These are phyloP conservation scores for Pseudozyma tsukubaensis DNA, from an alignment of 1,284 basidiomycete species.

Conservation along the genomic window DNA sequence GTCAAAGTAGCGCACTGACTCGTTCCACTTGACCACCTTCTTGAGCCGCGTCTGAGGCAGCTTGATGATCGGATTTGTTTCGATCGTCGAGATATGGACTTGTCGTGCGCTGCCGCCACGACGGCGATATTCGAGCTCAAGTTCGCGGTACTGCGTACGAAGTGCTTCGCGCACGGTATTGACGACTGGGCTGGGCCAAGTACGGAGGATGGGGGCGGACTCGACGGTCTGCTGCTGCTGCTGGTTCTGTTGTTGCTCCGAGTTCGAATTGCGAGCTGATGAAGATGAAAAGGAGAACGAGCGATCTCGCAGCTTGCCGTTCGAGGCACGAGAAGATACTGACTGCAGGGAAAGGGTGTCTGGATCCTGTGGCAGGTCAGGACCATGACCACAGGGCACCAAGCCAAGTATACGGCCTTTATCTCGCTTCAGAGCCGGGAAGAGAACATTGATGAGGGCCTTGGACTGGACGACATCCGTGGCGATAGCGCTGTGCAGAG, in stretches of 20 bases:
- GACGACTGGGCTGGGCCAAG: conserved; percentile 34
- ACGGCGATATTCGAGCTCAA: conserved; percentile 28
- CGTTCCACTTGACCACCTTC: conserved; percentile 50
- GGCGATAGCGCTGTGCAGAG: conserved; percentile 40
- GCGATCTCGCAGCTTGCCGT: conserved; percentile 31
- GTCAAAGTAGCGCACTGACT: conserved; percentile 32
- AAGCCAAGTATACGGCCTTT: conserved; percentile 45
- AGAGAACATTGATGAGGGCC: conserved; percentile 49
- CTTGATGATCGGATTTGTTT: conserved; percentile 27
- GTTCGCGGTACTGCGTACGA: conserved; percentile 28
- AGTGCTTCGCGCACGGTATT: conserved; percentile 35
- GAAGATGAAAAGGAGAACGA: conserved; percentile 17
- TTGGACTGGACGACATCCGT: conserved; percentile 49
- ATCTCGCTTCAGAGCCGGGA: conserved; percentile 47
- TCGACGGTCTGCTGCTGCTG: background rate
- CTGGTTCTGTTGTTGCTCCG: background rate
- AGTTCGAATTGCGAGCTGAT: background rate
- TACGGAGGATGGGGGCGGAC: conserved; percentile 9
- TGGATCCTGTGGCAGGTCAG: conserved; percentile 38
- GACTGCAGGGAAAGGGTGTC: conserved; percentile 41
- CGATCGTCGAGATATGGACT: conserved; percentile 35
- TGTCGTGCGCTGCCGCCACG: conserved; percentile 13
- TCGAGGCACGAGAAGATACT: conserved; percentile 6
- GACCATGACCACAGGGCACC: conserved; percentile 40
- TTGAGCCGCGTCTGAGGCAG: conserved; percentile 34